Base-by-base conservation (phyloP, 345 rosid genomes). In the Mangifera indica region DNA sequence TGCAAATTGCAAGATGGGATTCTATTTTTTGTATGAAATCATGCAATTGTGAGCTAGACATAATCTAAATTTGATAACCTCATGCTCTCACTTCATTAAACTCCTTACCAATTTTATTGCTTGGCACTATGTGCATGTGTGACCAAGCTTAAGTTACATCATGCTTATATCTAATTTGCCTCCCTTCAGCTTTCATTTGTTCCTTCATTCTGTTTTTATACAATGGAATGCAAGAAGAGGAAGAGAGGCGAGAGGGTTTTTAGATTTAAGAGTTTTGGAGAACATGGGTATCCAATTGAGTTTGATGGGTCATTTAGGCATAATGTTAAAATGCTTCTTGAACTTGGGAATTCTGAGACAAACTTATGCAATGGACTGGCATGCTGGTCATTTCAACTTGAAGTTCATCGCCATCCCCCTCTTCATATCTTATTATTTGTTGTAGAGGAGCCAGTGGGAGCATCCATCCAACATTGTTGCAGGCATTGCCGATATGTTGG, bases 371-470 rank as follows among this genome's bases (percentile, higher is more conserved):
- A 70, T 66, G 85, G 87, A 20, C 68, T 80, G 80, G 81, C 83
- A 2, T 81, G 87, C 65, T 92, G 98, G 97, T 86, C 97, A n/a
- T 94, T 92, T 82, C 93, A 88, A 81, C 91, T 94, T 14, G 93
- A 94, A 79, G 86, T 94, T 73, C 81, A 79, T 34, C 90, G 90
- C 18, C 88, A 92, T 9, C 95, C 97, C 42, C 92, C 97, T 61
- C 69, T 87, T n/a, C 87, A 90, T 77, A 54, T 87, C 5, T 65
- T 89, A 66, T 84, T 94, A 48, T 82, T 89, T 74, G 90, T 90
- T 8, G 83, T 90, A 1, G 97, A 94, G 77, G 98, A 94, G 62
- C 84, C 88, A 3, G 64, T 84, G n/a, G 87, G 85, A 65, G 83
- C 86, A 3, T 84, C 91, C 6, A 52, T 72, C 9, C 63, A 78